phyloP scores from a whole-genome alignment of 129 eudicot species.

The Glebionis coronaria region DNA sequence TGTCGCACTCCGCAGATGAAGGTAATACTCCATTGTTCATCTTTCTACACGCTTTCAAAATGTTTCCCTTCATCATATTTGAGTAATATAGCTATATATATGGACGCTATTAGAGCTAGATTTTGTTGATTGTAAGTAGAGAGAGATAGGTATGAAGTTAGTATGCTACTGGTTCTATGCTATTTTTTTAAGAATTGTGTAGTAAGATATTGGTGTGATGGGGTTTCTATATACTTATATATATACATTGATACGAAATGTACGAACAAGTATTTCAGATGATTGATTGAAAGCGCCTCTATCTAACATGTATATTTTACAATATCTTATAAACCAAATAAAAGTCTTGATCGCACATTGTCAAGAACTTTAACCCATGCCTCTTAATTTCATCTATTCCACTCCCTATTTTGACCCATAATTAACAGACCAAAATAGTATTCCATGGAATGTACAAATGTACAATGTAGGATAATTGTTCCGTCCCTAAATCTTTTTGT shows the following conservation, averaged over 20 bases:
- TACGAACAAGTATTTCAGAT: constrained; percentile 57
- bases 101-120: constrained; percentile 11
- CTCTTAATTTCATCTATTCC: constrained; percentile 29
- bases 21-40: constrained; percentile 37
- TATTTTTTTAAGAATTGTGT: constrained; percentile 24
- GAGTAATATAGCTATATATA: constrained; percentile 4
- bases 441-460: too few relatives aligned
- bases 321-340: constrained; percentile 29
- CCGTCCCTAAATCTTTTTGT: background rate
- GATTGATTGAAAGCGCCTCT: constrained; percentile 30
- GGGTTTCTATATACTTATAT: constrained; percentile 26
- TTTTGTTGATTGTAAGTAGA: constrained; percentile 39
- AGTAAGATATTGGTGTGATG: constrained; percentile 44
- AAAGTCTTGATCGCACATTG: constrained; percentile 31
- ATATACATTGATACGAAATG: constrained; percentile 44
- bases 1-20: constrained; percentile 34
- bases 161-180: constrained; percentile 22
- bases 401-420: constrained; percentile 1
- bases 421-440: background rate
- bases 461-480: background rate
- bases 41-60: constrained; percentile 46
- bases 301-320: constrained; percentile 32
- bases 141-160: constrained; percentile 30
- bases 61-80: constrained; percentile 35
- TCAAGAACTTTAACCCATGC: constrained; percentile 40